Percentiles rank a stretch among this genome's conserved stretches.
These are phyloP conservation scores for Lentinula guzmanii DNA, from an alignment of 768 basidiomycete species.

Conservation along the genomic window DNA sequence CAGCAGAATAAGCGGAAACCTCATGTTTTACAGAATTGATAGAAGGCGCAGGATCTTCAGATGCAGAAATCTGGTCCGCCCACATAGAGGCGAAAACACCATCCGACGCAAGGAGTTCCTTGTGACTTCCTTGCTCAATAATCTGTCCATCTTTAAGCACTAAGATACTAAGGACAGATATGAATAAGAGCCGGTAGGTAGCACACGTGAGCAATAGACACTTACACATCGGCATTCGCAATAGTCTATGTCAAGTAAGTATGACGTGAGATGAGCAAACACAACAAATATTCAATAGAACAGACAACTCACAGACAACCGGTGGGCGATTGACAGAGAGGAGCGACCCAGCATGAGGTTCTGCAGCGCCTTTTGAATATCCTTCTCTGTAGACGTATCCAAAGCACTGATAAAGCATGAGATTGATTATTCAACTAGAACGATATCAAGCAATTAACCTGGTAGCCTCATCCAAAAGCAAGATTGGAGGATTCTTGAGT, in stretches of 20 bases:
- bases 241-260: conserved; percentile 31
- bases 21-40: conserved; percentile 26
- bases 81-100: conserved; percentile 84
- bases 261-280: not conserved
- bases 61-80: conserved; percentile 74
- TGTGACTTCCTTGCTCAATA: conserved; percentile 75
- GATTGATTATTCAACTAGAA: not conserved
- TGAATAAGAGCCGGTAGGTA: not conserved
- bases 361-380: conserved; percentile 84
- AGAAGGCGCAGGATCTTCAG: conserved; percentile 43
- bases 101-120: conserved; percentile 64
- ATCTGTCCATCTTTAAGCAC: conserved; percentile 90
- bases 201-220: not conserved
- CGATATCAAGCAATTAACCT: conserved; percentile 32
- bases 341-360: conserved; percentile 70
- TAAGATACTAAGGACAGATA: conserved; percentile 53
- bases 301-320: conserved; percentile 53
- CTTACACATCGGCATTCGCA: conserved; percentile 57
- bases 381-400: conserved; percentile 87
- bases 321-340: conserved; percentile 75
- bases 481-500: conserved; percentile 77
- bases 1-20: conserved; percentile 40
- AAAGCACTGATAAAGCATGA: conserved; percentile 47
- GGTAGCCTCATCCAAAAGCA: conserved; percentile 75
- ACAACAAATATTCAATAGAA: conserved; percentile 12